Base-by-base conservation (phyloP, 1,284 basidiomycete genomes). In the Microbotryomycetes sp. region DNA sequence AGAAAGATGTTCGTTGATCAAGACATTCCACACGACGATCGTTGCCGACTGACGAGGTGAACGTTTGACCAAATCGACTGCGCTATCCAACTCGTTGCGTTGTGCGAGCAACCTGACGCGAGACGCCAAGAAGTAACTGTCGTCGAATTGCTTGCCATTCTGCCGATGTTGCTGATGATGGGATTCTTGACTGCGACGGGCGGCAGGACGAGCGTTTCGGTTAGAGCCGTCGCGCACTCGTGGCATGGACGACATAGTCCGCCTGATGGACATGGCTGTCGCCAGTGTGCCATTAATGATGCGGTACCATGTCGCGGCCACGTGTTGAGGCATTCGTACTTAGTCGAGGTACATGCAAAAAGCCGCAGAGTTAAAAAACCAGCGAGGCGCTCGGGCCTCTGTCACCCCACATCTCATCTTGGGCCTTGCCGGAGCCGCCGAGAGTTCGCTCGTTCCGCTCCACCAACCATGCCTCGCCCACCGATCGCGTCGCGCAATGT, bases 11-110 rank as follows among this genome's bases (percentile, higher is more conserved):
- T 53, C 19, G 49, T 67, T 59, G 36, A 72, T 61, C 45, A 72
- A 53, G 28, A 62, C 57, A 51, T 70, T 72, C 70, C 70, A 72
- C n/a, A 67, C 66, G 23, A 70, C 69, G 25, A 67, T 59, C n/a
- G 62, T 67, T 1, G 67, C 66, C 4, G 65, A 62, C 7, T 48
- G 26, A n/a, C 54, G 26, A 1, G 63, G 68, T 0, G 70, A 58
- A 1, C 58, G 23, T 23, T 58, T 57, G 56, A 72, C 56, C 48
- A 67, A 54, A 25, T 54, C 25, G 32, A 68, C 56, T 1, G 66
- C 68, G 0, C 26, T n/a, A 19, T 58, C 52, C 15, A 64, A 58
- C 9, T 56, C n/a, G 19, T 52, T 14, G 2, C 26, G 14, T 0
- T 32, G 45, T 30, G 53, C 36, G 22, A 64, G 54, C 19, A 54